Percentiles rank a stretch among this genome's conserved stretches.
Conservation (phyloP, 192 early-diverging fungal genomes). For the Coemansia sp. region DNA sequence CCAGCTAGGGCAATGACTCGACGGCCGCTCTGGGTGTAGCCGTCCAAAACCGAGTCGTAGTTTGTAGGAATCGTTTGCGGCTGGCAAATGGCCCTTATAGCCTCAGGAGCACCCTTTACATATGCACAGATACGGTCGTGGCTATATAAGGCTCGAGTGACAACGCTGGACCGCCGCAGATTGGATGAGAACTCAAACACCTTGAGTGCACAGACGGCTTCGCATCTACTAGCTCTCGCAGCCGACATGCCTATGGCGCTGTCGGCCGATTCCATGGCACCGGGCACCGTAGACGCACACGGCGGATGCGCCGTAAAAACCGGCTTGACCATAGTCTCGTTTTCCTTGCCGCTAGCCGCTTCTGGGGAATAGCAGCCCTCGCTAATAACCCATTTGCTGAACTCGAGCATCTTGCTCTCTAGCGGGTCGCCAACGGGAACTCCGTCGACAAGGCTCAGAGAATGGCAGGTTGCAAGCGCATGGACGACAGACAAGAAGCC, state of each 20-base stretch:
- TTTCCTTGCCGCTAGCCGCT: neutral
- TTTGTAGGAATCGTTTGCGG: conserved; percentile 75
- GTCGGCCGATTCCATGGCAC: neutral
- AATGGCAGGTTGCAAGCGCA: conserved; percentile 77
- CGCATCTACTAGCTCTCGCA: neutral
- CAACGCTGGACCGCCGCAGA: conserved; percentile 87
- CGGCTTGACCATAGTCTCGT: neutral
- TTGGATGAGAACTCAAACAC: conserved; percentile 89
- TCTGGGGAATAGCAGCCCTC: conserved; percentile 60
- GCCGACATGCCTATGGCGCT: conserved; percentile 6
- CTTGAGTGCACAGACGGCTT: conserved; percentile 58
- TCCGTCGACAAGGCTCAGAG: conserved; percentile 79
- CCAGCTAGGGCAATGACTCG: conserved; percentile 92
- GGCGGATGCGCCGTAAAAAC: too few relatives aligned
- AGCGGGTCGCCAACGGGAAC: conserved; percentile 90
- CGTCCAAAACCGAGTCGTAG: conserved; percentile 66
- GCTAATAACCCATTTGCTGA: conserved; percentile 86
- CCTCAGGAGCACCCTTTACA: conserved; percentile 97
- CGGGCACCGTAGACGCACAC: neutral
- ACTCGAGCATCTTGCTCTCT: conserved; percentile 96
- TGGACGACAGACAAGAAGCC: conserved; percentile 29
- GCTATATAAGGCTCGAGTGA: conserved; percentile 58
- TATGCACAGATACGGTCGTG: conserved; percentile 53
- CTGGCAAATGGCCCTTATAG: conserved; percentile 76
- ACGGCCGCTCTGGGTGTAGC: conserved; percentile 89